phyloP scores from a whole-genome alignment of 495 filamentous ascomycete genomes.

The Neurospora cerealis region DNA sequence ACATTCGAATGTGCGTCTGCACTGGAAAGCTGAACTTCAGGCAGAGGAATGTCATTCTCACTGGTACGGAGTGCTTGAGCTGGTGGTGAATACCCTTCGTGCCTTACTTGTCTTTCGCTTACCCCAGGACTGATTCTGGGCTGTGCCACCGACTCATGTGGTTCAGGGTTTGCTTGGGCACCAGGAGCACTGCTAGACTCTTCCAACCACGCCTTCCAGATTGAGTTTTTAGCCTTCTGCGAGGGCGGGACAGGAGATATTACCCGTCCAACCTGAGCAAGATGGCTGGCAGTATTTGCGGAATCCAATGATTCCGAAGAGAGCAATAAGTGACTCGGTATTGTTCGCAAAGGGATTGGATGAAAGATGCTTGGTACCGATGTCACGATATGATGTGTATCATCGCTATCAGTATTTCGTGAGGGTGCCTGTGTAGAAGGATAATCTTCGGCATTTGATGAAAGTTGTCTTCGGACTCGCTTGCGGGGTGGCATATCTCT shows the following conservation, averaged over 20 bases:
- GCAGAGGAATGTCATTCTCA: neutral
- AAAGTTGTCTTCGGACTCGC: neutral
- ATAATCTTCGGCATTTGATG: neutral
- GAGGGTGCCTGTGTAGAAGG: neutral
- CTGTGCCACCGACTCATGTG: neutral
- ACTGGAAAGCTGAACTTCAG: neutral
- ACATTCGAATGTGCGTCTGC: neutral
- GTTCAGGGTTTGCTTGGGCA: neutral
- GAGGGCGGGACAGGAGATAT: conserved; percentile 10
- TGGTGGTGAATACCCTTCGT: neutral
- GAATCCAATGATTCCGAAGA: conserved; percentile 4
- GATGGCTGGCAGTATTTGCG: conserved; percentile 10
- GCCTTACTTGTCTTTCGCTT: conserved; percentile 6
- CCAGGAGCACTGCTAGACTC: conserved; percentile 3
- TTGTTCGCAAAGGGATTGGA: conserved; percentile 8
- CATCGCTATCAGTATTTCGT: neutral
- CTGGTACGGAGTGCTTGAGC: neutral
- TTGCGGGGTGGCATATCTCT: neutral
- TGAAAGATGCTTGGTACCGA: conserved; percentile 5
- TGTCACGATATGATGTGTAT: conserved; percentile 4
- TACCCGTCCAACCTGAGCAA: conserved; percentile 14
- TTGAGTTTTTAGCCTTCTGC: conserved; percentile 11
- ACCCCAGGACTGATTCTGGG: conserved; percentile 16
- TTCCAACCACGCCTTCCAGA: conserved; percentile 14
- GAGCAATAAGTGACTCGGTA: conserved; percentile 1